Evolutionary conservation across 73 alveolate species (phyloP).

Genomic region (Paramecium octaurelia): DNA sequence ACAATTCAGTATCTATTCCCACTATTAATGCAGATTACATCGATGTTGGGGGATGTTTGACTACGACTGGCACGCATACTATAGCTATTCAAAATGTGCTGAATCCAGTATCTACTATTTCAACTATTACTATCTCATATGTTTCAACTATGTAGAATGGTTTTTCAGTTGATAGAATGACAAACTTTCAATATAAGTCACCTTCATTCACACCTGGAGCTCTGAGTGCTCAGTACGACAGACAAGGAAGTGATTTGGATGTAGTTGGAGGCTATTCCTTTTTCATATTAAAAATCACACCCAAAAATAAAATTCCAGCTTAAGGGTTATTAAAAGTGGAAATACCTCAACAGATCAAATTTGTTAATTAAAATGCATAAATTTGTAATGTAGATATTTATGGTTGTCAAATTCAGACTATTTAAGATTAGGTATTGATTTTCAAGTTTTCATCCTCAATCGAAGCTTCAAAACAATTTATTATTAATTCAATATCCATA

Average conservation of each 20-base stretch:
- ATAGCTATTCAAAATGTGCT: background rate
- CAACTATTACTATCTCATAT: background rate
- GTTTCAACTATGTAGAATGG: background rate
- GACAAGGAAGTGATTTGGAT: background rate
- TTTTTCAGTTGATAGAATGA: background rate
- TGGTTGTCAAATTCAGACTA: background rate
- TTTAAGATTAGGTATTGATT: background rate
- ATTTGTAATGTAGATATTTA: background rate
- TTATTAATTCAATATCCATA: background rate
- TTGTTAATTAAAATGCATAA: background rate
- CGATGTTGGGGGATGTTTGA: slow-evolving; percentile 12
- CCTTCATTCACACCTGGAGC: slow-evolving; percentile 3
- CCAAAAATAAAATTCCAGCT: slow-evolving; percentile 4
- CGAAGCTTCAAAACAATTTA: background rate
- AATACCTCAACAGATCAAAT: background rate
- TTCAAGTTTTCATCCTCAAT: background rate
- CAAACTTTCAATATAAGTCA: background rate
- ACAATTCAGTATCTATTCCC: background rate
- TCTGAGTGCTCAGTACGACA: background rate
- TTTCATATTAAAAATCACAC: background rate
- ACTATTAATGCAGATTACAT: background rate
- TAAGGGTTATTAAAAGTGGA: background rate
- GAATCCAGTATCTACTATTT: background rate
- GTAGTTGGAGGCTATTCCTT: background rate
- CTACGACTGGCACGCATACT: background rate